Evolutionary conservation across 768 basidiomycete species (phyloP), one percentile per base, ranked within the genome.

Genomic region (Trametes cingulata): DNA sequence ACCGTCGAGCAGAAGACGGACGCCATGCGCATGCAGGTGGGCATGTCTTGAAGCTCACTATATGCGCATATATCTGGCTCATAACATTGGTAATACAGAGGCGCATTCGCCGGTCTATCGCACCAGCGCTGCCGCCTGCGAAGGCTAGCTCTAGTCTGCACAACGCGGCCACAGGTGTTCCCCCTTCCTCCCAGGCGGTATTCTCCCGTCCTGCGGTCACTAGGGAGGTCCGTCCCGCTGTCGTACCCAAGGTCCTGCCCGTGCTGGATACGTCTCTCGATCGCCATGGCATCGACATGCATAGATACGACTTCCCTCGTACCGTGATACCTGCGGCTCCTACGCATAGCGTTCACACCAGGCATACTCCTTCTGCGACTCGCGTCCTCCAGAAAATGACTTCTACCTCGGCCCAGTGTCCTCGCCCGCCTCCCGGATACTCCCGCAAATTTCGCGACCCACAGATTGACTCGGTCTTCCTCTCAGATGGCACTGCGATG

Each of bases 401-500:
- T 2, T 41, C 55, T 2, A 42, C 40, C 8, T 8, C 35, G 3
- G 25, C 24, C 13, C 29, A 24, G 3, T 24, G 40, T 15, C 33
- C 41, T 19, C 56, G 46, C 6, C 56, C 51, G 1, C 56, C 60
- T 36, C 33, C 46, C 20, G 56, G 61, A 15, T 39, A 46, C 47
- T 53, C 56, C 17, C 56, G 56, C 39, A 58, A 24, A 14, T 49
- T 60, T 54, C 19, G 55, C 19, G 54, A 60, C 40, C 33, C 56
- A 9, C 47, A 52, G 4, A 58, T 64, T 19, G 49, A 60, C 13
- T 41, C 56, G 5, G 45, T 65, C 17, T n/a, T 36, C 22, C 58
- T 60, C 13, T 73, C 76, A 41, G 72, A 74, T 47, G 58, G 45
- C 36, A 71, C 74, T 42, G 67, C 74, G 36, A 65, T 75, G 20